Conservation (phyloP, 192 early-diverging fungal genomes). For the Kickxella alabastrina region DNA sequence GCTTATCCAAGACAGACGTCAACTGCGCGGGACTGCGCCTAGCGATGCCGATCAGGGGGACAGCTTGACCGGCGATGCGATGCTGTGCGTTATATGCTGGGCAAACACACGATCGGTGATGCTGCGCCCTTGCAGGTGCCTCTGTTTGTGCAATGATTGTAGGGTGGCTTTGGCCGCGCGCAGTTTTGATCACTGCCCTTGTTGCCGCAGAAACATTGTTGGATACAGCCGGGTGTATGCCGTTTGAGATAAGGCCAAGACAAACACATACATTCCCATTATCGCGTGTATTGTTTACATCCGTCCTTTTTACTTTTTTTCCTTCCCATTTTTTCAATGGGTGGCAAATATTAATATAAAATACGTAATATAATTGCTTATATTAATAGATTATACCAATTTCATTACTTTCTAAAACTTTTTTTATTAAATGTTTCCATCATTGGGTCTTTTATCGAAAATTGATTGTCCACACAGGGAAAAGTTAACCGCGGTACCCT, state of each 20-base stretch:
- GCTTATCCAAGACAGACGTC: conserved; percentile 41
- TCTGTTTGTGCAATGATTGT: conserved; percentile 51
- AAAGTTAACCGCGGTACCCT: conserved; percentile 20
- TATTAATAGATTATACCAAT: too few species aligned
- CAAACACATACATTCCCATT: not conserved
- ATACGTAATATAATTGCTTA: too few species aligned
- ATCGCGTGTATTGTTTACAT: not conserved
- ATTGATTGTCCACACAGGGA: conserved; percentile 31
- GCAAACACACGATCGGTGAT: conserved; percentile 36
- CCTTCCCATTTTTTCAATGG: not conserved
- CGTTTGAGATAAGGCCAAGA: conserved; percentile 7
- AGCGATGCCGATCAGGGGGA: not conserved
- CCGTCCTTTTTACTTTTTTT: too few species aligned
- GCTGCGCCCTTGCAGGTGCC: conserved; percentile 48
- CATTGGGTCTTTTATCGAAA: conserved; percentile 21
- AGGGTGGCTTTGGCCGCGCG: conserved; percentile 34
- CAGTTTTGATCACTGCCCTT: conserved; percentile 49
- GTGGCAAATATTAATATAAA: too few species aligned
- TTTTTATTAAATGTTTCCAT: conserved; percentile 35
- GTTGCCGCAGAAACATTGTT: conserved; percentile 35
- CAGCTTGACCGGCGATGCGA: not conserved
- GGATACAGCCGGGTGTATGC: conserved; percentile 50
- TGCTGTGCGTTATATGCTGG: conserved; percentile 46
- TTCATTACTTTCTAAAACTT: conserved; percentile 1
- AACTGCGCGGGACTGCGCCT: not conserved